phyloP scores from a whole-genome alignment of 768 basidiomycete species.

The Tricholoma hemisulphureum region DNA sequence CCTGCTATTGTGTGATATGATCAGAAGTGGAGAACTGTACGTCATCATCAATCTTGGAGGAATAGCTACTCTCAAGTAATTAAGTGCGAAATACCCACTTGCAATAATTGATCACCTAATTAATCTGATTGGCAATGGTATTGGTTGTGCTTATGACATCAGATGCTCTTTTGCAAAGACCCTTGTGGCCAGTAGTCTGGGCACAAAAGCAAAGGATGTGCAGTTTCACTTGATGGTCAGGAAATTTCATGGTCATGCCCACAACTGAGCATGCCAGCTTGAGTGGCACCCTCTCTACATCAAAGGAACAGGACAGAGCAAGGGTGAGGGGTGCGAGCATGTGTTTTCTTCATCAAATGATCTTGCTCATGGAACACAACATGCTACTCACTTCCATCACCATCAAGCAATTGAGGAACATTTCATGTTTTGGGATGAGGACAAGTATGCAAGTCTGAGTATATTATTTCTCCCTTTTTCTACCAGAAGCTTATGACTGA shows the following conservation, averaged over 20 bases:
- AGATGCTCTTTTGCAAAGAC: slow-evolving; percentile 19
- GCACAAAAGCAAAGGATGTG: slow-evolving; percentile 4
- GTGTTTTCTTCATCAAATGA: slow-evolving; percentile 21
- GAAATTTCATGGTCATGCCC: slow-evolving; percentile 10
- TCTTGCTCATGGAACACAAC: slow-evolving; percentile 13
- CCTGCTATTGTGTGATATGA: slow-evolving; percentile 31
- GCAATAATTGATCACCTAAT: slow-evolving; percentile 10
- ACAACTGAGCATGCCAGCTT: slow-evolving; percentile 21
- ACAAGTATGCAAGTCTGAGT: slow-evolving; percentile 21
- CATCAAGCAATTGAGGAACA: slow-evolving; percentile 17
- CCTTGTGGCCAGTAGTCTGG: background rate
- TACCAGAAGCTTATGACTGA: background rate
- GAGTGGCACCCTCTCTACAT: slow-evolving; percentile 16
- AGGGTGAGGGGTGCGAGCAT: slow-evolving; percentile 18
- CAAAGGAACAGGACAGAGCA: slow-evolving; percentile 15
- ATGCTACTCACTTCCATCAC: slow-evolving; percentile 18
- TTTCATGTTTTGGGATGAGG: slow-evolving; percentile 12
- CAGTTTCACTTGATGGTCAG: slow-evolving; percentile 5
- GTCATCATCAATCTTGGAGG: slow-evolving; percentile 22
- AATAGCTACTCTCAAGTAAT: slow-evolving; percentile 13
- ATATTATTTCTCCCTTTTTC: background rate
- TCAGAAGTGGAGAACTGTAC: slow-evolving; percentile 36
- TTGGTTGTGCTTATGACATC: slow-evolving; percentile 23
- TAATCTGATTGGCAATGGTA: background rate
- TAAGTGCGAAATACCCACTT: slow-evolving; percentile 18